Conservation (phyloP, 2,329 filamentous ascomycete species). For the Cordyceps cateniannulata region DNA sequence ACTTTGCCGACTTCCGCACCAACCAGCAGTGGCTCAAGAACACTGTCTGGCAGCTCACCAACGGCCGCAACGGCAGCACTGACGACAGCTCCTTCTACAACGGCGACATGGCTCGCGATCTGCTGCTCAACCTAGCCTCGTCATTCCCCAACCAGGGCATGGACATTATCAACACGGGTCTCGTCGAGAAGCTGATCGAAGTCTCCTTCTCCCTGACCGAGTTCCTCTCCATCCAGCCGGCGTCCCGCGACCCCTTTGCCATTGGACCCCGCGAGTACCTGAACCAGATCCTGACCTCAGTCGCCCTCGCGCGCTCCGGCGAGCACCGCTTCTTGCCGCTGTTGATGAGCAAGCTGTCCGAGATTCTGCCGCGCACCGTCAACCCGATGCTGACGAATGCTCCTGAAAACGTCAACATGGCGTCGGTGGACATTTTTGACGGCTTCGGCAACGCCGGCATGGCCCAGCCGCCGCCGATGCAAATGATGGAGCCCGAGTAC, state of each 20-base stretch:
- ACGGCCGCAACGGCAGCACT: conserved; percentile 38
- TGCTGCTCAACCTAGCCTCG: conserved; percentile 59
- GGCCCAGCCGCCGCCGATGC: conserved; percentile 43
- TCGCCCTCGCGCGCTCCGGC: conserved; percentile 66
- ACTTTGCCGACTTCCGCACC: conserved; percentile 47
- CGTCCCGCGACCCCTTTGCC: conserved; percentile 55
- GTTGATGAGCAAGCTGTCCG: conserved; percentile 67
- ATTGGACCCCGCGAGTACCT: conserved; percentile 68
- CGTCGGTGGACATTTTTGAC: conserved; percentile 57
- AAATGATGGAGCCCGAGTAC: conserved; percentile 42
- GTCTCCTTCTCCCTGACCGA: conserved; percentile 68
- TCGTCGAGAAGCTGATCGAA: conserved; percentile 78
- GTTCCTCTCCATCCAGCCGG: conserved; percentile 59
- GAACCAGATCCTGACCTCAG: conserved; percentile 58
- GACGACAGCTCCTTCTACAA: conserved; percentile 53
- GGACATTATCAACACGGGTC: conserved; percentile 66
- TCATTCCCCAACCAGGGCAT: conserved; percentile 67
- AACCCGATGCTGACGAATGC: conserved; percentile 55
- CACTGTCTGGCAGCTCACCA: conserved; percentile 57
- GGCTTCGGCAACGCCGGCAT: conserved; percentile 59
- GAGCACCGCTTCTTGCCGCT: conserved; percentile 72
- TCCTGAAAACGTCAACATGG: conserved; percentile 47
- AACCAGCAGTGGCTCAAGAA: conserved; percentile 62
- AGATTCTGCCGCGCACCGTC: conserved; percentile 57
- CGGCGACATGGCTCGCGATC: conserved; percentile 54